These are phyloP conservation scores for Blumeria graminis DNA, from an alignment of 2,329 filamentous ascomycete species.

Conservation along the genomic window DNA sequence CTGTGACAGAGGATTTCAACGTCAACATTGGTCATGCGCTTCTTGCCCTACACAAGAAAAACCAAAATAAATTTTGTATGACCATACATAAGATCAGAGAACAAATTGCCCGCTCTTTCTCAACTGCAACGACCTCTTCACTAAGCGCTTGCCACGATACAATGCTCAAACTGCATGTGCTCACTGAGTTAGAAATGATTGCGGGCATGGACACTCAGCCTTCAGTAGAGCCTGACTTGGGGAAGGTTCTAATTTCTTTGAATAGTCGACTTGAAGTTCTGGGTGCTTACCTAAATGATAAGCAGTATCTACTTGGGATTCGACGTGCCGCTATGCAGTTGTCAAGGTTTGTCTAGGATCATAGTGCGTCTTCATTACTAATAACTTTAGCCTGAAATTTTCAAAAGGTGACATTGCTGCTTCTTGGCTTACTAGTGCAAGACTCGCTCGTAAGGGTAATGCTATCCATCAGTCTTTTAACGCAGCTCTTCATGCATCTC, in stretches of 20 bases:
- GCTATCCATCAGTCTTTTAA: conserved; percentile 77
- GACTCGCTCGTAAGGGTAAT: conserved; percentile 65
- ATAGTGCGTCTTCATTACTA: background rate
- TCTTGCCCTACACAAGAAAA: conserved; percentile 29
- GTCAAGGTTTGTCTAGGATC: conserved; percentile 27
- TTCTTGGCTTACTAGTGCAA: conserved; percentile 65
- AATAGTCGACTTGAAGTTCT: conserved; percentile 66
- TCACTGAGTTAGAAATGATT: conserved; percentile 70
- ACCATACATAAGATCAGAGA: conserved; percentile 42
- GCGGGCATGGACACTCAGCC: conserved; percentile 19
- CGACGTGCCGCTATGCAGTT: conserved; percentile 72
- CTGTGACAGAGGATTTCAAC: conserved; percentile 45
- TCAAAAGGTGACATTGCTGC: conserved; percentile 52
- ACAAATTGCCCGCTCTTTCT: conserved; percentile 49
- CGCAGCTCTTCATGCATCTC: conserved; percentile 69
- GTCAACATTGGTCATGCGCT: conserved; percentile 50
- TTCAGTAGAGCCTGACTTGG: conserved; percentile 4
- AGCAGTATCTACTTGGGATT: conserved; percentile 76
- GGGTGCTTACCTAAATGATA: conserved; percentile 74
- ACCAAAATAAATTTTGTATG: conserved; percentile 26
- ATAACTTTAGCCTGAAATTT: conserved; percentile 23
- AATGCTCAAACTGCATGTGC: conserved; percentile 65
- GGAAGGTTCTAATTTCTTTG: conserved; percentile 28
- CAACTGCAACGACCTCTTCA: conserved; percentile 52
- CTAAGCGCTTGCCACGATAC: conserved; percentile 63